These are phyloP conservation scores for Geoglossum glabrum DNA, from an alignment of 495 filamentous ascomycete species.

Conservation along the genomic window DNA sequence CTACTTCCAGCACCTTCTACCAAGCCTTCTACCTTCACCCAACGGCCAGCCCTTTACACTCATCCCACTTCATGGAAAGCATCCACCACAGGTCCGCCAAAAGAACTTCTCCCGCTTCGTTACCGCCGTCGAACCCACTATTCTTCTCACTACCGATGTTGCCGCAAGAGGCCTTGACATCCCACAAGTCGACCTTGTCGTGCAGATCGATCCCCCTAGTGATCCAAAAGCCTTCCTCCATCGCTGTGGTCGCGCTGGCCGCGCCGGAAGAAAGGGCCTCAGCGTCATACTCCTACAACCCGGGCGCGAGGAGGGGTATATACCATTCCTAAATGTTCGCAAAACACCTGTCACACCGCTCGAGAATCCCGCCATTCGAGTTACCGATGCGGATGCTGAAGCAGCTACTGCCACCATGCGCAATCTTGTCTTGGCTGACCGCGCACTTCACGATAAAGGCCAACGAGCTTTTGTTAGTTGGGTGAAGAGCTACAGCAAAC, in stretches of 20 bases:
- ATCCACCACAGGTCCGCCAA: constrained; percentile 52
- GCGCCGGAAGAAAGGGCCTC: constrained; percentile 69
- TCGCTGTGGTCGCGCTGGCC: constrained; percentile 77
- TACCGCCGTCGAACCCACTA: constrained; percentile 39
- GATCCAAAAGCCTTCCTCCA: constrained; percentile 94
- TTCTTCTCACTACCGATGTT: constrained; percentile 77
- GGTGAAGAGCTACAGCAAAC: constrained; percentile 78
- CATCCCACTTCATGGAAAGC: constrained; percentile 78
- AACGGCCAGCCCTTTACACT: constrained; percentile 37
- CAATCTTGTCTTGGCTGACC: constrained; percentile 40
- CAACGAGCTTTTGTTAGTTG: constrained; percentile 85
- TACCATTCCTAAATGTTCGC: constrained; percentile 68
- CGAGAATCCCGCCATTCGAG: constrained; percentile 22
- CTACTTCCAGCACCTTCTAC: constrained; percentile 65
- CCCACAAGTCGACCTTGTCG: constrained; percentile 80
- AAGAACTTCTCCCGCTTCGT: constrained; percentile 69
- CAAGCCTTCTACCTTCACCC: constrained; percentile 32
- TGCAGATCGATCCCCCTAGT: constrained; percentile 78
- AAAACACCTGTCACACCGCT: constrained; percentile 66
- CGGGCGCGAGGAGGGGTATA: constrained; percentile 72
- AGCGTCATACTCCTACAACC: constrained; percentile 70
- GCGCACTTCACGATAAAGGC: constrained; percentile 72
- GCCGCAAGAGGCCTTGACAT: constrained; percentile 83
- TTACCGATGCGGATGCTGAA: constrained; percentile 36
- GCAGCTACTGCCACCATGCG: constrained; percentile 35